A percentile compares a stretch with the other conserved stretches of the same genome.
These are phyloP conservation scores for Penicillium paradoxum DNA, from an alignment of 495 filamentous ascomycete species.

Conservation along the genomic window DNA sequence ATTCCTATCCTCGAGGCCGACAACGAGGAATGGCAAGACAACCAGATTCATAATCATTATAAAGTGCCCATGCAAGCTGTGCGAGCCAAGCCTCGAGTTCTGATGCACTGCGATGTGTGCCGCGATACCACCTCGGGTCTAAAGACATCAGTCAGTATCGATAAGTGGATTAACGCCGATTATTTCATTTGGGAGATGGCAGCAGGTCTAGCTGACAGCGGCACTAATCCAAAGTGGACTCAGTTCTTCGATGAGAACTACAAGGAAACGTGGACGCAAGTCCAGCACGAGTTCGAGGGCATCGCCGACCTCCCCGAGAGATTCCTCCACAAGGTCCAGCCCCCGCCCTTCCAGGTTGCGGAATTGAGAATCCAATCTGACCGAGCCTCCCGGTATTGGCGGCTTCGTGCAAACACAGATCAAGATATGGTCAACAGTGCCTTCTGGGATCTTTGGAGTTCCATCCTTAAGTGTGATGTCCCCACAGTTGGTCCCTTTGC, in stretches of 20 bases:
- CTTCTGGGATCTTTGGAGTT: constrained; percentile 1
- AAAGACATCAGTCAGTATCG: not conserved
- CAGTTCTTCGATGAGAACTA: not conserved
- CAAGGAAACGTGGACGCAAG: not conserved
- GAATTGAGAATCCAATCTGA: not conserved
- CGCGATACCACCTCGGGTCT: not conserved
- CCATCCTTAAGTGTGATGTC: not conserved
- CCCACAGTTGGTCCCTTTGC: not conserved
- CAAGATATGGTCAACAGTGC: not conserved
- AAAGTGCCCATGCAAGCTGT: not conserved
- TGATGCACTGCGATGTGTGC: not conserved
- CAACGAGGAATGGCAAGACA: not conserved
- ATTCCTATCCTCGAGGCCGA: not conserved
- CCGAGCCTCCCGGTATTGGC: not conserved
- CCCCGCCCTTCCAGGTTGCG: not conserved
- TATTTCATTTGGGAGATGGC: constrained; percentile 8
- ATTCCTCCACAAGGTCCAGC: not conserved
- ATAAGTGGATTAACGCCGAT: not conserved
- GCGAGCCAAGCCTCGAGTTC: not conserved
- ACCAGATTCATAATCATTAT: not conserved
- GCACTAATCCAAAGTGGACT: not conserved
- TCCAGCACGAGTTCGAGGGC: not conserved
- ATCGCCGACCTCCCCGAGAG: not conserved
- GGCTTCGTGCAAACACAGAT: not conserved
- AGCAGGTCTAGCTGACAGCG: constrained; percentile 1